Base-by-base conservation (phyloP, 495 filamentous ascomycete genomes). In the Penicillium flavigenum region DNA sequence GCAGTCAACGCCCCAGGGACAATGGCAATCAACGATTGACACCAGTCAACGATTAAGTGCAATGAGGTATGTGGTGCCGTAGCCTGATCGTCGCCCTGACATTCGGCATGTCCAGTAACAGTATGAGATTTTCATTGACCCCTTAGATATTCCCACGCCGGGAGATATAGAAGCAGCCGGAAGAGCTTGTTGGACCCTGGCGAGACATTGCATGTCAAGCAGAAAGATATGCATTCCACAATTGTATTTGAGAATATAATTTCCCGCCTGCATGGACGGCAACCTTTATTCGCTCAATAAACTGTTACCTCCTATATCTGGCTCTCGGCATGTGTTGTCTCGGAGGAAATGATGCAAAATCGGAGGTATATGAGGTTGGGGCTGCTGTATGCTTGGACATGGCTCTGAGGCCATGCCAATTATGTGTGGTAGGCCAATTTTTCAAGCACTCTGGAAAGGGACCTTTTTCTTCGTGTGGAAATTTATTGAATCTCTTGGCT, bases 21-120 rank as follows among this genome's bases (percentile, higher is more conserved):
- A 52, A 41, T 29, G n/a, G 3, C 10, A 38, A 38, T 50, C 11
- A 50, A 42, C 41, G 11, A 50, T 57, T 54, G 43, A 44, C 27
- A 38, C 43, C 26, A 39, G 48, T 32, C 41, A 24, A 42, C 27
- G 19, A 43, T 45, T 7, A 5, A 38, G 17, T 38, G 22, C 44
- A 39, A 12, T 52, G 43, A 60, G 51, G 66, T 66, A 66, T 68
- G 63, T 63, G 65, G 60, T 68, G 66, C 63, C 61, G 54, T 43
- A 64, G 59, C 31, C 56, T 52, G 59, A 60, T 64, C 58, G 17
- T 61, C 52, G n/a, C 32, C 29, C 56, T 31, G 26, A 58, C 45
- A 32, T 34, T 8, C 54, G 57, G 64, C 47, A 65, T 65, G 57
- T 62, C 32, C 34, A 54, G 31, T 39, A 47, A 45, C 44, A 32